Conservation (phyloP, 495 filamentous ascomycete species). For the Aspergillus funiculosus region DNA sequence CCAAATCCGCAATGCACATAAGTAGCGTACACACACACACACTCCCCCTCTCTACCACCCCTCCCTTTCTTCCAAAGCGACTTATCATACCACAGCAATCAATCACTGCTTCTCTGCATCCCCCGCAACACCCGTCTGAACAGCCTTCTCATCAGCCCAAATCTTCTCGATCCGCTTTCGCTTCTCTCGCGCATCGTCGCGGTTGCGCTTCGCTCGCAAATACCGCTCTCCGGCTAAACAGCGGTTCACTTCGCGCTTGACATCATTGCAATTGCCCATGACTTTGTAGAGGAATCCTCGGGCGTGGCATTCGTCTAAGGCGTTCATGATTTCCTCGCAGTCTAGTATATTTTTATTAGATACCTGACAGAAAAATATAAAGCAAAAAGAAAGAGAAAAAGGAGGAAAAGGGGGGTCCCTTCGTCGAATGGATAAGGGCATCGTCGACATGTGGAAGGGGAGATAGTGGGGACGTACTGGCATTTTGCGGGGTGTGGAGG, state of each 20-base stretch:
- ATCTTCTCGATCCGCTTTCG: constrained; percentile 60
- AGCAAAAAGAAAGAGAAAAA: too few relatives aligned
- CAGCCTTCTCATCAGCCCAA: constrained; percentile 61
- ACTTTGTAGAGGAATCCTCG: constrained; percentile 84
- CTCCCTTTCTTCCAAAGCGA: not conserved
- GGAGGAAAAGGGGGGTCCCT: too few relatives aligned
- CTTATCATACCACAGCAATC: not conserved
- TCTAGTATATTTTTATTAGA: too few relatives aligned
- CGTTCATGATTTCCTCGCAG: constrained; percentile 87
- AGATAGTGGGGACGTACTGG: constrained; percentile 50
- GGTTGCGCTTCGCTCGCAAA: constrained; percentile 69
- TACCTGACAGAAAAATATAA: too few relatives aligned
- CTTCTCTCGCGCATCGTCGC: constrained; percentile 63
- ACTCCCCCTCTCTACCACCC: not conserved
- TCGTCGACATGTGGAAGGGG: not conserved
- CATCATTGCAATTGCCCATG: constrained; percentile 80
- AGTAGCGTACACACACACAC: constrained; percentile 5
- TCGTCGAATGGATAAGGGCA: too few relatives aligned
- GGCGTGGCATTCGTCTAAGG: constrained; percentile 93
- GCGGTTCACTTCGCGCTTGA: constrained; percentile 71
- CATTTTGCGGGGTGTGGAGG: constrained; percentile 84
- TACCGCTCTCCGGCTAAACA: constrained; percentile 76
- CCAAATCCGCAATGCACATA: constrained; percentile 7
- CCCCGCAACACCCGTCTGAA: constrained; percentile 9
- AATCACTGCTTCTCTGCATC: constrained; percentile 19